Evolutionary conservation across 2,329 filamentous ascomycete species (phyloP), one percentile per base, ranked within the genome.

Genomic region (Trichoderma simmonsii): DNA sequence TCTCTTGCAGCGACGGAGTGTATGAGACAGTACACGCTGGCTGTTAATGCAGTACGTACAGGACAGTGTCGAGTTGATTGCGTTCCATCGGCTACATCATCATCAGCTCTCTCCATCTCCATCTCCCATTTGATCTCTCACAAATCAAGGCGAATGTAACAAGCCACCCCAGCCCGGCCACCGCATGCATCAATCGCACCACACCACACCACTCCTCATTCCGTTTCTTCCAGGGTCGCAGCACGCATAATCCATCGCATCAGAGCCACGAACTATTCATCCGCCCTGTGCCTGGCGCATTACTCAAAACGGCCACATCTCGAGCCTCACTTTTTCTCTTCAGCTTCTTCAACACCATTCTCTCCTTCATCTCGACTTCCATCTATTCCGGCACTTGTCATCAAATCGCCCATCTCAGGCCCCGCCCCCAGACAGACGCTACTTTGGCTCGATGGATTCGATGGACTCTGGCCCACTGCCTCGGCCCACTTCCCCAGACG

Each of bases 401-500:
- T 26, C 36, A 51, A 21, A 24, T 24, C 43, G 43, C 9, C 36
- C 36, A 39, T 39, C 36, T 39, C n/a, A 21, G 26, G 72, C 56
- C 68, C 72, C 69, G 68, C 71, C 72, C 72, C 72, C 71, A 72
- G 71, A 72, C 59, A 39, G 68, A 15, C 56, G 63, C 72, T 68
- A 71, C 39, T 11, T 34, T 34, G 32, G 51, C 51, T 11, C 28
- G 18, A 32, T 60, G 57, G 57, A 66, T 66, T 54, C n/a, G 24
- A 65, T 65, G 63, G 63, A 54, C 24, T 26, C n/a, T 62, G 57
- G 66, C 66, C 64, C 64, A 67, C 64, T 28, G 26, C 39, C 34
- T 61, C 14, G 71, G 60, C 71, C 72, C 72, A 73, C 72, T 73
- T 73, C 72, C 72, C 72, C 72, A 73, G 71, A 73, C 71, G 71